A percentile compares a stretch with the other conserved stretches of the same genome.
Evolutionary conservation across 805 yeast species (phyloP).

Genomic region (Starmerella apis): DNA sequence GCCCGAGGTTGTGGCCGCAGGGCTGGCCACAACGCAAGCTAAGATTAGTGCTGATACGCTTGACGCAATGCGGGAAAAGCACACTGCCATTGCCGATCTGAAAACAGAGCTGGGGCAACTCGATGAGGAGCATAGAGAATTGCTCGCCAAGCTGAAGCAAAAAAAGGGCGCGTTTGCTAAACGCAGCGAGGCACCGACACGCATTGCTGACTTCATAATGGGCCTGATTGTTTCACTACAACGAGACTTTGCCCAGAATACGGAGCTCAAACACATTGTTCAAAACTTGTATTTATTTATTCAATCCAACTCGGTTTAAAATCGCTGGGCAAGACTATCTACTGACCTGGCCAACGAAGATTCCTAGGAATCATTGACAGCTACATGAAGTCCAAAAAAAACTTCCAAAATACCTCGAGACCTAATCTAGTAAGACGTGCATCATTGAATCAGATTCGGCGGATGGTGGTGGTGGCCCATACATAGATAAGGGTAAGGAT

Average conservation of each 20-base stretch:
- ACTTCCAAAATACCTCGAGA: too few relatives aligned
- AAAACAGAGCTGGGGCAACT: slow-evolving; percentile 2
- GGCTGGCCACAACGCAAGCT: slow-evolving; percentile 9
- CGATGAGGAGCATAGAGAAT: slow-evolving; percentile 11
- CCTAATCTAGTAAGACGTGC: too few relatives aligned
- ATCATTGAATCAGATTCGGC: too few relatives aligned
- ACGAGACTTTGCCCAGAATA: slow-evolving; percentile 13
- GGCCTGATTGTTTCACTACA: slow-evolving; percentile 16
- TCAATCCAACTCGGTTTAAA: neutral
- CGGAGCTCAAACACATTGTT: slow-evolving; percentile 15
- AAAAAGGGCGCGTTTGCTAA: neutral
- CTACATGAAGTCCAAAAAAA: too few relatives aligned
- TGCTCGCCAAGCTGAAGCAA: slow-evolving; percentile 6
- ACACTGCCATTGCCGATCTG: slow-evolving; percentile 2
- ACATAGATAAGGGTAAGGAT: slow-evolving; percentile 4
- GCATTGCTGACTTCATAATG: slow-evolving; percentile 18
- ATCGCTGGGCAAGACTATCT: too few relatives aligned
- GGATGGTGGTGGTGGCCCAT: too few relatives aligned
- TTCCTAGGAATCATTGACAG: too few relatives aligned
- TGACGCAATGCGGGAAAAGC: slow-evolving; percentile 7
- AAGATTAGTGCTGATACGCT: slow-evolving; percentile 16
- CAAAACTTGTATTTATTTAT: slow-evolving; percentile 17
- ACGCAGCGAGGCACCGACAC: slow-evolving; percentile 1
- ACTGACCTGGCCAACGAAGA: too few relatives aligned
- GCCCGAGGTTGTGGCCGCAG: slow-evolving; percentile 12